A percentile compares a stretch with the other conserved stretches of the same genome.
Conservation (phyloP, 768 basidiomycete species). For the Kwoniella bestiolae region DNA sequence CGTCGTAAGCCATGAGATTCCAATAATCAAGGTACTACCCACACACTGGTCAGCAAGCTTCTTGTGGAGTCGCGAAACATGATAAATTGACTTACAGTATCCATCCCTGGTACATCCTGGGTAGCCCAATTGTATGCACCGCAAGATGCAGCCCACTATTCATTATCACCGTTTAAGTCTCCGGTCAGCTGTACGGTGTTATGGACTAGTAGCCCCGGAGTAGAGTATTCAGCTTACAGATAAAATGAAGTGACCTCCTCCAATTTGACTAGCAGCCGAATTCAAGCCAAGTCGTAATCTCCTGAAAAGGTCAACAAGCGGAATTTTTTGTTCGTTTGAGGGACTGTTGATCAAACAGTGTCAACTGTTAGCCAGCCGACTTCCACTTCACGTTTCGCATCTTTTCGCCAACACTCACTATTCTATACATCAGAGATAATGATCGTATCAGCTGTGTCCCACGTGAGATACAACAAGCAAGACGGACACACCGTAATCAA, state of each 20-base stretch:
- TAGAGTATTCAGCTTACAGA: slow-evolving; percentile 16
- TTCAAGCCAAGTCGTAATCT: neutral
- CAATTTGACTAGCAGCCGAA: slow-evolving; percentile 1
- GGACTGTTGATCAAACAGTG: too few species aligned
- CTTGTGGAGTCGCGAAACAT: neutral
- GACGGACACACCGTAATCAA: slow-evolving; percentile 6
- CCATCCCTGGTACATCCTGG: slow-evolving; percentile 80
- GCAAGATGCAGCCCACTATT: slow-evolving; percentile 88
- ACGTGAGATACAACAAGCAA: neutral
- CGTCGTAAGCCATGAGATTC: slow-evolving; percentile 81
- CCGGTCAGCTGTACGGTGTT: too few species aligned
- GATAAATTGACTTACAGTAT: slow-evolving; percentile 57
- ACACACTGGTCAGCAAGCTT: neutral
- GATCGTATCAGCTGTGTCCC: neutral
- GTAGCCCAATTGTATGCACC: slow-evolving; percentile 83
- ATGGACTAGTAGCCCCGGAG: too few species aligned
- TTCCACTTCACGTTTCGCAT: slow-evolving; percentile 1
- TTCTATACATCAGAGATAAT: neutral
- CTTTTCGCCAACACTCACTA: neutral
- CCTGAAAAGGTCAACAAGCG: slow-evolving; percentile 12
- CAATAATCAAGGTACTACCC: slow-evolving; percentile 78
- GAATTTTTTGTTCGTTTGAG: neutral
- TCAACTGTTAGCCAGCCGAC: neutral
- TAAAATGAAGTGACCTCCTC: slow-evolving; percentile 10
- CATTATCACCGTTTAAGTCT: too few species aligned